phyloP scores from a whole-genome alignment of 2,329 filamentous ascomycete genomes.

The Apiospora pterosperma region DNA sequence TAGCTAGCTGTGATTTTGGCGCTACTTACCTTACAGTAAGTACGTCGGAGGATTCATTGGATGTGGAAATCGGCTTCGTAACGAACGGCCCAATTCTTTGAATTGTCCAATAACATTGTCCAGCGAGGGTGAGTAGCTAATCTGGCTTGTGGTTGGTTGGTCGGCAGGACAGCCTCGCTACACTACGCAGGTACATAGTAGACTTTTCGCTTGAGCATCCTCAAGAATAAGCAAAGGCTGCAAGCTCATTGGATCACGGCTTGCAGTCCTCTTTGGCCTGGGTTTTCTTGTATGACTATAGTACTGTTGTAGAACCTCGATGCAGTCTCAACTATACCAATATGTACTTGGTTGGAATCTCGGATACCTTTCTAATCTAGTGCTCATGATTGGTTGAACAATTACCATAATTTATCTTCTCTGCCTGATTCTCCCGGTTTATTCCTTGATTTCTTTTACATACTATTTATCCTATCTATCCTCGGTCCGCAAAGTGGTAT shows the following conservation, averaged over 20 bases:
- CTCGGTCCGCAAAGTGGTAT: not conserved
- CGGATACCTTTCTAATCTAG: too few species aligned
- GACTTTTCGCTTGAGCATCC: not conserved
- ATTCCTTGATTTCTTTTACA: not conserved
- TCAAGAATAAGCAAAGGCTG: not conserved
- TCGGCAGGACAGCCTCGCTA: not conserved
- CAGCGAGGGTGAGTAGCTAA: not conserved
- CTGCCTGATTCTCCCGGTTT: not conserved
- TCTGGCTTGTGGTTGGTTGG: not conserved
- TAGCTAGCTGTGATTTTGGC: not conserved
- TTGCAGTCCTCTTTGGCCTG: not conserved
- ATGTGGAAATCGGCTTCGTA: not conserved
- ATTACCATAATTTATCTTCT: not conserved
- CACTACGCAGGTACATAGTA: too few species aligned
- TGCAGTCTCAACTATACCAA: too few species aligned
- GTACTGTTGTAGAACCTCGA: not conserved
- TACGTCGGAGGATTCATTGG: not conserved
- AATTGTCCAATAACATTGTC: not conserved
- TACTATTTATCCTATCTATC: not conserved
- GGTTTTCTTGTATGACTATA: not conserved
- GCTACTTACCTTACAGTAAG: too few species aligned
- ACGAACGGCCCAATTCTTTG: not conserved
- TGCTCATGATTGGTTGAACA: not conserved
- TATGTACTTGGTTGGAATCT: too few species aligned
- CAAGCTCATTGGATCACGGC: not conserved